Base-by-base conservation (phyloP, 352 stramenopile genomes). In the Peronospora destructor region DNA sequence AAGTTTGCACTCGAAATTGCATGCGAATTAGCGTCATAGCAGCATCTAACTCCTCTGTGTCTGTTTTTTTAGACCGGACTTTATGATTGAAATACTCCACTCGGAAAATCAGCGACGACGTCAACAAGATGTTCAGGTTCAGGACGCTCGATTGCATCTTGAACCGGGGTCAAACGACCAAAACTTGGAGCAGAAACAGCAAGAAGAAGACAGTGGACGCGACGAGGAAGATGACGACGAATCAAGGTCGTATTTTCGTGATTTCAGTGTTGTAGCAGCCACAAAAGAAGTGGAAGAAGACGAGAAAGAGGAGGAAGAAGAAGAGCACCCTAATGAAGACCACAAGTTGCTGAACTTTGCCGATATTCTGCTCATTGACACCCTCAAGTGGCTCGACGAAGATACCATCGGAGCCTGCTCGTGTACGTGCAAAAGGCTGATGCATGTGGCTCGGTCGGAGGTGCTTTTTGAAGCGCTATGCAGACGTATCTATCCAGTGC, bases 381-480 rank as follows among this genome's bases (percentile, higher is more conserved):
- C 89, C 23, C 62, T 91, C 16, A 56, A 72, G 23, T 87, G 68
- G 49, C 63, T 91, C 25, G 80, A 91, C 52, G 77, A 88, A 66
- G 80, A 91, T 49, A 75, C 76, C 29, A 66, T 89, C 21, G 74
- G 70, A 13, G 46, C 46, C 37, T 81, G 72, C 40, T 64, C 76
- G n/a, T 68, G 55, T 33, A 45, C 64, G 3, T 91, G 76, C 61
- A 79, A 75, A 43, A 61, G 73, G 17, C 60, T 87, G 49, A 55
- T 72, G 16, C 67, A 80, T 23, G 64, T 85, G 5, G 66, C 61
- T 8, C 65, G 62, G 10, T 66, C 73, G 0, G 76, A 91, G 34
- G 62, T 71, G 35, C 45, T 91, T 4, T 88, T 82, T 43, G 73
- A 87, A 55, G 62, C 65, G 33, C 52, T 89, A 26, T 91, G 80